Evolutionary conservation across 2,329 filamentous ascomycete genomes (phyloP), one percentile per base, ranked within the genome.

Genomic region (Ampelomyces quisqualis): DNA sequence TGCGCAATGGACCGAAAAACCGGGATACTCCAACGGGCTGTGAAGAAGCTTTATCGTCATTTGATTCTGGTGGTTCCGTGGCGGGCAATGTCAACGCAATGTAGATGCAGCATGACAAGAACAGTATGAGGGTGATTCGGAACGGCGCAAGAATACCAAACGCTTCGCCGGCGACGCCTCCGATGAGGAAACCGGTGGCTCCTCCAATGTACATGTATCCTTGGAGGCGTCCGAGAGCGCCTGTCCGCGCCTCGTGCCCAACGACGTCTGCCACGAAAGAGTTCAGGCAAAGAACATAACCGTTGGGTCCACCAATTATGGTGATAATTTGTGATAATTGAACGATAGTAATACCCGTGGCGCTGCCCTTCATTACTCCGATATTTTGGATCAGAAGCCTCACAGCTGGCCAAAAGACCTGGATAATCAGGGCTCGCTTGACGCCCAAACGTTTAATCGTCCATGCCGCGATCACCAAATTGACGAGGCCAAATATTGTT

Each of bases 211-310:
- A 84, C 40, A 84, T 78, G 38, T 74, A 77, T 0, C 85, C 85
- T 49, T 85, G 81, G 0, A 88, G 68, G 50, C 77, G 73, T 0
- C 85, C 85, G 43, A 88, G 79, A 0, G 83, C 77, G 0, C 75
- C 79, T 0, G 85, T 88, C 3, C 84, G 72, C 38, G 78, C 71
- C 14, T 74, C 68, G 0, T 82, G 77, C 26, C 77, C 72, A 0
- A 85, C 79, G 2, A 85, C 70, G 58, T 87, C 84, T 2, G 82
- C 78, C 1, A 84, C 81, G 30, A 84, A 81, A 9, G 83, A 82
- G 51, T 88, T 88, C 15, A 86, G 71, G 1, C 84, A 77, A 3
- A 88, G 73, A 7, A 87, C 76, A 55, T 86, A 88, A 0, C 85
- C 85, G 0, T 78, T 78, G 0, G 84, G 84, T 0, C 85, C 85